Conservation (phyloP, 1,284 basidiomycete genomes). For the Ustilago xerochloae region DNA sequence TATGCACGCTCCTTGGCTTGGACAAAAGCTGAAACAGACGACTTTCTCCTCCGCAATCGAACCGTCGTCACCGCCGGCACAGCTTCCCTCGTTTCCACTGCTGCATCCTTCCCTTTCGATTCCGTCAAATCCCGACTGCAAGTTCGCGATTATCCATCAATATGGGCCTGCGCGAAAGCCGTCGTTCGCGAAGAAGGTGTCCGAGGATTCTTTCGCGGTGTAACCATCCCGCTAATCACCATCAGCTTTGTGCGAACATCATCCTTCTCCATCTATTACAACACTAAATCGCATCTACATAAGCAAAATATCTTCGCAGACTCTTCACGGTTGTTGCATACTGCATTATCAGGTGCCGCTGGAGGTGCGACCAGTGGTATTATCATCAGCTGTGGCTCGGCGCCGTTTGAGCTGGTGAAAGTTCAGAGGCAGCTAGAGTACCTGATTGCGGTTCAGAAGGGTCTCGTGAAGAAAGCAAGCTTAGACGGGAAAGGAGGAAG, state of each 20-base stretch:
- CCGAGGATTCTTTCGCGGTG: constrained; percentile 82
- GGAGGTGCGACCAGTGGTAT: constrained; percentile 84
- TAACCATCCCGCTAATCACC: constrained; percentile 90
- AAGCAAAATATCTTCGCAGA: constrained; percentile 21
- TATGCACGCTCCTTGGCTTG: constrained; percentile 26
- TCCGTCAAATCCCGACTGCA: constrained; percentile 64
- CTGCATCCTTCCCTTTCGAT: constrained; percentile 66
- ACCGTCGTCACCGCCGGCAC: constrained; percentile 65
- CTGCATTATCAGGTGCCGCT: constrained; percentile 56
- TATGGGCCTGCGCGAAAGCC: constrained; percentile 63
- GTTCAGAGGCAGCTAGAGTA: constrained; percentile 87
- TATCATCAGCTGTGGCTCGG: constrained; percentile 74
- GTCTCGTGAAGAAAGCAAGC: constrained; percentile 60
- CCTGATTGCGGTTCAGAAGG: constrained; percentile 84
- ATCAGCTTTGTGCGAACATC: constrained; percentile 94
- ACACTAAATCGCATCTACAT: constrained; percentile 84
- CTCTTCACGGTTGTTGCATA: constrained; percentile 34
- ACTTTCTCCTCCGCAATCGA: constrained; percentile 55
- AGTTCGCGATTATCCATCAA: constrained; percentile 65
- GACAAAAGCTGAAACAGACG: constrained; percentile 47
- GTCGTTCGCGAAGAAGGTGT: constrained; percentile 87
- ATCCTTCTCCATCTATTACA: constrained; percentile 92
- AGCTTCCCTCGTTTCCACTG: constrained; percentile 64
- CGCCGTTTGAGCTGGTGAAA: constrained; percentile 92
- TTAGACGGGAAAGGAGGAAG: not conserved